Conservation (phyloP, 345 rosid genomes). For the Noccaea caerulescens region DNA sequence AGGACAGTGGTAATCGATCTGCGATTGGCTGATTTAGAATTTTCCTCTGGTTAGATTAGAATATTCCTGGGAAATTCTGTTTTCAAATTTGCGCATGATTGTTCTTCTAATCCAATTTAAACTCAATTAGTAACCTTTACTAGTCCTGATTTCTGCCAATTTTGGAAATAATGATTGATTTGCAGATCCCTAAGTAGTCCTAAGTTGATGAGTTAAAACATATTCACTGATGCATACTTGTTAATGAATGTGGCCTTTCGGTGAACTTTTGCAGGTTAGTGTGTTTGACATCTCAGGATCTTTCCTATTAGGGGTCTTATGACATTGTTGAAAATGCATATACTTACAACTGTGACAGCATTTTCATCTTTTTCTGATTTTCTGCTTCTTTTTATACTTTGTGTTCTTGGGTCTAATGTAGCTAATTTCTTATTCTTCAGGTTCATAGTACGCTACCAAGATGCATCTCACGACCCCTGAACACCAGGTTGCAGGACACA, state of each 20-base stretch:
- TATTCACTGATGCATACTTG: slow-evolving; percentile 8
- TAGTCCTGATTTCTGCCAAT: neutral
- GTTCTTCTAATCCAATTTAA: neutral
- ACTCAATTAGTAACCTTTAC: neutral
- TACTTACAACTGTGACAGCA: neutral
- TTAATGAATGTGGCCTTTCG: slow-evolving; percentile 23
- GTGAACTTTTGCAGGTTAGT: neutral
- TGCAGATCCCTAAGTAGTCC: neutral
- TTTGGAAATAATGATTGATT: slow-evolving; percentile 8
- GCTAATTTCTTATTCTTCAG: slow-evolving; percentile 20
- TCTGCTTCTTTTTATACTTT: neutral
- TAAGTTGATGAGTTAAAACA: slow-evolving; percentile 1
- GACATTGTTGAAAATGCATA: neutral
- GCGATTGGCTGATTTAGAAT: slow-evolving; percentile 8
- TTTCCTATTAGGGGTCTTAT: neutral
- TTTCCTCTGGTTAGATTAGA: slow-evolving; percentile 13
- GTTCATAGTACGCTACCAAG: slow-evolving; percentile 31
- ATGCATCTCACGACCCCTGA: slow-evolving; percentile 84
- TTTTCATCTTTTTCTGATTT: neutral
- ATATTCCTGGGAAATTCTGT: slow-evolving; percentile 13
- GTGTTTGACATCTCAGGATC: slow-evolving; percentile 11
- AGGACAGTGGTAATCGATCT: neutral
- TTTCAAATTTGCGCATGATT: slow-evolving; percentile 5
- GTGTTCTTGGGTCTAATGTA: slow-evolving; percentile 17
- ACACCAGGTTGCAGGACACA: slow-evolving; percentile 97